phyloP scores from a whole-genome alignment of 441 rosid genomes.

The Pelargonium fulgidum region DNA sequence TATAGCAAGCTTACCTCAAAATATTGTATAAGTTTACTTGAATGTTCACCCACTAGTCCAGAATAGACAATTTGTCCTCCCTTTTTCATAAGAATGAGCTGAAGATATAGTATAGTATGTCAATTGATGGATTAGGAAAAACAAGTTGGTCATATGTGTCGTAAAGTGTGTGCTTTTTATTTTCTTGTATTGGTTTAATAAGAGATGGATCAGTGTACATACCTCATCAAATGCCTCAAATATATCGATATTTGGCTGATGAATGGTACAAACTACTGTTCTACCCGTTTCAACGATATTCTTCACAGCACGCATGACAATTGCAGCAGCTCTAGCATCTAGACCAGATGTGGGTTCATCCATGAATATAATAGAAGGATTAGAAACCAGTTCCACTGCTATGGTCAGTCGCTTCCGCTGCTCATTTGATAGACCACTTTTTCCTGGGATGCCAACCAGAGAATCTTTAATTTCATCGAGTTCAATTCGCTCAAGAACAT shows the following conservation, averaged over 20 bases:
- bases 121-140: no score
- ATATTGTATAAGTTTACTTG: constrained; percentile 43
- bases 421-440: constrained; percentile 51
- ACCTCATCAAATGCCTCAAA: constrained; percentile 70
- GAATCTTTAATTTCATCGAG: constrained; percentile 44
- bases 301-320: constrained; percentile 62
- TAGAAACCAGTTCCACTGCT: constrained; percentile 68
- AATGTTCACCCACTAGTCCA: constrained; percentile 43
- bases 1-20: constrained; percentile 27
- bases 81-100: constrained; percentile 51
- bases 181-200: no score
- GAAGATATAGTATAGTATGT: constrained; percentile 11
- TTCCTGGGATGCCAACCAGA: constrained; percentile 46
- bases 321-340: constrained; percentile 70
- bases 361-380: constrained; percentile 62
- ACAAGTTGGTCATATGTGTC: neutral
- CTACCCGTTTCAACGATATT: constrained; percentile 60
- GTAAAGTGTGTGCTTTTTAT: neutral
- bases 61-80: constrained; percentile 52
- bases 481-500: constrained; percentile 51
- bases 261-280: constrained; percentile 65
- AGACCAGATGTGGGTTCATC: constrained; percentile 69
- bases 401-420: constrained; percentile 58
- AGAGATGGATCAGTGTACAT: neutral
- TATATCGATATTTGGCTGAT: constrained; percentile 59